Evolutionary conservation across 2,329 filamentous ascomycete species (phyloP).

Genomic region (Phyllosticta citriasiana): DNA sequence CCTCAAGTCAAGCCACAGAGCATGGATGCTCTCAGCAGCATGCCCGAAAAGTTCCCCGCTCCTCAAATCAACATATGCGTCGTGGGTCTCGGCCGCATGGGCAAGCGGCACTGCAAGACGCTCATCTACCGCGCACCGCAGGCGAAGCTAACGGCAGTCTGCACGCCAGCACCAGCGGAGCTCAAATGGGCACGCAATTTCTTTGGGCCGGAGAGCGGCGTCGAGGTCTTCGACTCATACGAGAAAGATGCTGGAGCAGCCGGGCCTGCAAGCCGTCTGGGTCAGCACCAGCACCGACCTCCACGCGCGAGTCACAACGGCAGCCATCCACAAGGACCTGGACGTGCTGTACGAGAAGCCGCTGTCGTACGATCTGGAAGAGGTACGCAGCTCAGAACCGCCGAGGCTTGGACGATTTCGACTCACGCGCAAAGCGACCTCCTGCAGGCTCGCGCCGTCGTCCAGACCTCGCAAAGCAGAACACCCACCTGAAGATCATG

Average conservation of each 20-base stretch:
- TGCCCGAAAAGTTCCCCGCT: constrained; percentile 2
- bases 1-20: neutral
- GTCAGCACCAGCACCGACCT: constrained; percentile 26
- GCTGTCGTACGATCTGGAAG: constrained; percentile 23
- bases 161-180: constrained; percentile 36
- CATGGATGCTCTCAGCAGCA: constrained; percentile 10
- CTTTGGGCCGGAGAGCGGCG: constrained; percentile 32
- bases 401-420: neutral
- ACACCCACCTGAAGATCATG: constrained; percentile 34
- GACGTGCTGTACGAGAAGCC: constrained; percentile 33
- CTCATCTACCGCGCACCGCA: constrained; percentile 34
- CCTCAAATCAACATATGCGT: constrained; percentile 31
- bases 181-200: constrained; percentile 36
- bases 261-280: constrained; percentile 35
- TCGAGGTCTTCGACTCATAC: constrained; percentile 37
- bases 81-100: constrained; percentile 42
- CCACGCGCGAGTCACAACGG: constrained; percentile 25
- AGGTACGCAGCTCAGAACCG: constrained; percentile 15
- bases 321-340: constrained; percentile 25
- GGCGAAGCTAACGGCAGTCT: constrained; percentile 42
- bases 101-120: constrained; percentile 38
- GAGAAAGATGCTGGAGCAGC: constrained; percentile 35
- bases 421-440: constrained; percentile 3
- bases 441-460: constrained; percentile 18
- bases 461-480: constrained; percentile 25